A percentile compares a stretch with the other conserved stretches of the same genome.
Conservation (phyloP, 176 grass and related monocot species). For the Melocanna baccifera region DNA sequence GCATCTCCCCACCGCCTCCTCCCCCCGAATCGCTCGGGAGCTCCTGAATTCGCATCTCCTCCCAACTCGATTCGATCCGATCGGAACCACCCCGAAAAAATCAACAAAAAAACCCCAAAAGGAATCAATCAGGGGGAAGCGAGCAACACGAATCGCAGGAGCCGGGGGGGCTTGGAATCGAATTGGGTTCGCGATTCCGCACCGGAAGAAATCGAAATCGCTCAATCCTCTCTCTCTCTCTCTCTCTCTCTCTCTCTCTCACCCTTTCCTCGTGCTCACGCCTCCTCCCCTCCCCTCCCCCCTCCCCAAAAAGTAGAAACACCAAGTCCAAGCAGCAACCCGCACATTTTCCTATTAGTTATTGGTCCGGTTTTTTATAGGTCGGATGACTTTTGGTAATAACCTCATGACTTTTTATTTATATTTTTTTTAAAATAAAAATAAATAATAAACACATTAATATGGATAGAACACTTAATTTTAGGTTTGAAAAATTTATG, state of each 20-base stretch:
- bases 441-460: no score
- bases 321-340: neutral
- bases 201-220: constrained; percentile 28
- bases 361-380: no score
- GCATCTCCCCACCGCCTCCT: neutral
- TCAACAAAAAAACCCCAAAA: constrained; percentile 17
- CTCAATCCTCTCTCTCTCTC: neutral
- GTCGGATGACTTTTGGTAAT: no score
- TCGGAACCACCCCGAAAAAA: neutral
- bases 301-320: constrained; percentile 24
- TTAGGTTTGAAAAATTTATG: no score
- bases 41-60: constrained; percentile 73
- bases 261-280: constrained; percentile 42
- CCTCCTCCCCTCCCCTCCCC: constrained; percentile 16
- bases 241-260: neutral
- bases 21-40: constrained; percentile 37
- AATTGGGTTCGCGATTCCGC: constrained; percentile 25
- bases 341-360: neutral
- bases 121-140: neutral
- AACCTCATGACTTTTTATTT: no score
- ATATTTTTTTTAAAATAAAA: no score
- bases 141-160: neutral
- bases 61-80: constrained; percentile 22
- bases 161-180: neutral
- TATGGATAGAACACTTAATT: no score